These are phyloP conservation scores for Aspergillus funiculosus DNA, from an alignment of 495 filamentous ascomycete genomes.

Conservation along the genomic window DNA sequence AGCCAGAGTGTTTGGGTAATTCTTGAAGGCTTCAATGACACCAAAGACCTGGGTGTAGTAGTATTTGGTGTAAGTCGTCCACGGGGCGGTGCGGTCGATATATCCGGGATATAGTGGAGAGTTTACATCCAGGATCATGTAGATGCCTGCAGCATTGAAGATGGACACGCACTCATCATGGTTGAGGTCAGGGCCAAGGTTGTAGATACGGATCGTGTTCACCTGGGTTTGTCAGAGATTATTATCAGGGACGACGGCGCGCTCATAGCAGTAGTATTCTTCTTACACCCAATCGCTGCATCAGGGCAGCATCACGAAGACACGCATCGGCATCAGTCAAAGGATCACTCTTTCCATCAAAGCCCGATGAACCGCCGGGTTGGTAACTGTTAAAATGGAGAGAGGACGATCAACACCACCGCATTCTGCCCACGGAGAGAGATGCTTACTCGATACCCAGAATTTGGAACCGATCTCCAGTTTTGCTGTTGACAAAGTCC, in stretches of 20 bases:
- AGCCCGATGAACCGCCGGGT: constrained; percentile 80
- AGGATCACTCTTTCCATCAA: constrained; percentile 64
- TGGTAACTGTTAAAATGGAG: constrained; percentile 57
- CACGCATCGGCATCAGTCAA: constrained; percentile 70
- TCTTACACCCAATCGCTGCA: constrained; percentile 70
- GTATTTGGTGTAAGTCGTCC: constrained; percentile 59
- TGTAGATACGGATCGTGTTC: constrained; percentile 93
- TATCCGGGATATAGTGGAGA: constrained; percentile 74
- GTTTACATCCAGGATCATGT: constrained; percentile 78
- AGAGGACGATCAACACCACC: constrained; percentile 19
- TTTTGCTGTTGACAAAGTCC: constrained; percentile 78
- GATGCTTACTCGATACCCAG: constrained; percentile 68
- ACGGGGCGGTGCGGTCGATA: constrained; percentile 63
- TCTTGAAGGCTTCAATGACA: constrained; percentile 90
- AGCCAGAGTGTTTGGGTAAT: constrained; percentile 81
- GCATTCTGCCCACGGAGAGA: constrained; percentile 7
- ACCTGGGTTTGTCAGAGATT: constrained; percentile 39
- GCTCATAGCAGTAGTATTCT: background rate
- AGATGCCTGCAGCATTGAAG: constrained; percentile 81
- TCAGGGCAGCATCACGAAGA: constrained; percentile 84
- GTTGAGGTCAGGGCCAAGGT: constrained; percentile 74
- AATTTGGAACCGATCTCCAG: constrained; percentile 77
- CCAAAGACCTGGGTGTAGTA: constrained; percentile 84
- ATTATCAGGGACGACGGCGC: constrained; percentile 3
- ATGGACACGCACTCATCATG: constrained; percentile 87